A percentile compares a stretch with the other conserved stretches of the same genome.
Evolutionary conservation across 495 filamentous ascomycete species (phyloP).

Genomic region (Hyaloscypha finlandica): DNA sequence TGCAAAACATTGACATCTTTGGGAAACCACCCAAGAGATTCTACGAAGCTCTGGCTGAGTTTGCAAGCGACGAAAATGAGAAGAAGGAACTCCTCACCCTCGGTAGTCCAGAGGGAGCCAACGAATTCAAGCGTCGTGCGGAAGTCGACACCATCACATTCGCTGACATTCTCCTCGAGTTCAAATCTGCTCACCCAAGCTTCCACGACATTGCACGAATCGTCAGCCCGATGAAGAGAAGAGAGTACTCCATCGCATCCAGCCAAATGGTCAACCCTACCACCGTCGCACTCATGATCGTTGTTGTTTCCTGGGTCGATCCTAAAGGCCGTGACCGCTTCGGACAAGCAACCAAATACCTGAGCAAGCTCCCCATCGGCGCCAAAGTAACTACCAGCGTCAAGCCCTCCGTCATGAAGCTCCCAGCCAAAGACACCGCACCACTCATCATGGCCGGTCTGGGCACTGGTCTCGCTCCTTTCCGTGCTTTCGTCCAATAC

Average conservation of each 20-base stretch:
- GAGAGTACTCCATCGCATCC: conserved; percentile 97
- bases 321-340: conserved; percentile 84
- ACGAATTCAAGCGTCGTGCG: conserved; percentile 89
- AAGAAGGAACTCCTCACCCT: conserved; percentile 76
- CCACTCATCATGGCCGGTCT: conserved; percentile 99
- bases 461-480: conserved; percentile 95
- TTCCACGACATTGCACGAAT: conserved; percentile 92
- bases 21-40: conserved; percentile 96
- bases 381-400: conserved; percentile 83
- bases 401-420: conserved; percentile 95
- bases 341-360: conserved; percentile 89
- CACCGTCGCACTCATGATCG: conserved; percentile 90
- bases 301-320: conserved; percentile 95
- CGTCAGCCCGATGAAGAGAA: conserved; percentile 87
- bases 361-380: conserved; percentile 72
- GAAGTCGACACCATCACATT: conserved; percentile 94
- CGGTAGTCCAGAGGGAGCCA: conserved; percentile 79
- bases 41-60: conserved; percentile 89
- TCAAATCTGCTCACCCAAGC: conserved; percentile 80
- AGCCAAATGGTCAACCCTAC: conserved; percentile 89
- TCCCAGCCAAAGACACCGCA: conserved; percentile 79
- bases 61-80: conserved; percentile 79
- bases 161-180: conserved; percentile 86
- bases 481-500: conserved; percentile 98
- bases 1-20: conserved; percentile 96